Evolutionary conservation across 2,329 filamentous ascomycete genomes (phyloP), one percentile per base, ranked within the genome.

Genomic region (Monosporascus sp.): DNA sequence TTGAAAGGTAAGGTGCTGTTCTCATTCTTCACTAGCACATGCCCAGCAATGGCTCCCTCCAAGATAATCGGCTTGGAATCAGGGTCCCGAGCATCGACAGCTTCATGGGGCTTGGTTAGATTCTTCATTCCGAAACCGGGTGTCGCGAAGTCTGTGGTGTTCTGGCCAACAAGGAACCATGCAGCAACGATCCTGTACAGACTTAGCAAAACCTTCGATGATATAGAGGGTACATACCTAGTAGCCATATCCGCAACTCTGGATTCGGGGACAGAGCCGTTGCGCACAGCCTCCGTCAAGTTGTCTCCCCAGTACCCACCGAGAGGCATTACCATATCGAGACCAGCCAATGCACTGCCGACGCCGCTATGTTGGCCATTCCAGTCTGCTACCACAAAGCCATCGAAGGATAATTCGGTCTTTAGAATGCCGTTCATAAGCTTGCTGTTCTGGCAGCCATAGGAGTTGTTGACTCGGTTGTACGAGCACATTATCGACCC

Each of bases 181-280:
- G 81, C 74, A 1, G 83, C 80, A 0, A 88, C 69, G 60, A 88
- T 87, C 53, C 85, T 81, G 27, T 69, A 72, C 65, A 70, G 55
- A 69, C 81, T 82, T 50, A 31, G 59, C 76, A 77, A 51, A 82
- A 56, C 56, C 76, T 67, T 40, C 82, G 77, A 44, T 77, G 64
- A 55, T 73, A 64, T 31, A 83, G 73, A 51, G 80, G 69, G 17
- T 40, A 46, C 54, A 57, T 83, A 76, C 57, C 91, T 84, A 9
- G 85, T 87, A 0, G 82, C 87, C 84, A 93, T 93, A 68, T 96
- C 90, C 52, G 88, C 85, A 1, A 95, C 65, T 26, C 90, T 80
- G 65, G 79, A 84, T 59, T 86, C 82, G 1, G 82, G 81, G 8
- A 95, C 75, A 0, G 87, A 89, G 4, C 90, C 88, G 62, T 94